Percentiles rank a stretch among this genome's conserved stretches.
Conservation (phyloP, 345 rosid genomes). For the Firmiana major region DNA sequence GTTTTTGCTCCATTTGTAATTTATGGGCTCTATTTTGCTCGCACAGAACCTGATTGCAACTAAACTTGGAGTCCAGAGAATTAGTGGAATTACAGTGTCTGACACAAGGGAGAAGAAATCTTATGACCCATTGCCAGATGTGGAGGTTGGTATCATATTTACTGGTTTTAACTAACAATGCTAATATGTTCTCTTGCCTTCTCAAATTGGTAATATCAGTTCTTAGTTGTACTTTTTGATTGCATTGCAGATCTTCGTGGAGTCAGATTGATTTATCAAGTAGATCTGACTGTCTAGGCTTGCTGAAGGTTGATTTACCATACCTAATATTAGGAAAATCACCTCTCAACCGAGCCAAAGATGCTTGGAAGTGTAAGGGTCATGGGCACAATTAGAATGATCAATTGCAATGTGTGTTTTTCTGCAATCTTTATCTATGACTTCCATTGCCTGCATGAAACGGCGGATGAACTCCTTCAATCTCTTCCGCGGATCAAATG, state of each 20-base stretch:
- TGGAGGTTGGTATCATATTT: slow-evolving; percentile 58
- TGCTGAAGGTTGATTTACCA: not conserved
- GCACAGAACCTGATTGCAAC: slow-evolving; percentile 80
- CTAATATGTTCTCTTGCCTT: not conserved
- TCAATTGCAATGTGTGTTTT: not conserved
- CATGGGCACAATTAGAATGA: not conserved
- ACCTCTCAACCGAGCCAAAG: not conserved
- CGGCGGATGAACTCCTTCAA: not conserved
- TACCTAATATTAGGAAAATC: not conserved
- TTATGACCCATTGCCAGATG: slow-evolving; percentile 65
- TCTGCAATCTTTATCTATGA: not conserved
- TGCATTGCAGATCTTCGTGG: slow-evolving; percentile 54
- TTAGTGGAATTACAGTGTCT: slow-evolving; percentile 66
- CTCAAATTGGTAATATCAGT: not conserved
- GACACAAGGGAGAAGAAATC: slow-evolving; percentile 63
- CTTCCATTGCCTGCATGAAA: not conserved
- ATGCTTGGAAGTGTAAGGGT: not conserved
- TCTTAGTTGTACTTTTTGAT: not conserved
- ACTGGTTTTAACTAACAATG: not conserved
- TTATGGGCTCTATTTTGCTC: slow-evolving; percentile 15
- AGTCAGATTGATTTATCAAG: slow-evolving; percentile 31
- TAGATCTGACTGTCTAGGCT: not conserved
- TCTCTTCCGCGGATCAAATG: not conserved
- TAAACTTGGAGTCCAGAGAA: slow-evolving; percentile 80
- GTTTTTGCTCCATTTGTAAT: slow-evolving; percentile 2